phyloP scores from a whole-genome alignment of 1,284 basidiomycete genomes.

The Stereum hirsutum region DNA sequence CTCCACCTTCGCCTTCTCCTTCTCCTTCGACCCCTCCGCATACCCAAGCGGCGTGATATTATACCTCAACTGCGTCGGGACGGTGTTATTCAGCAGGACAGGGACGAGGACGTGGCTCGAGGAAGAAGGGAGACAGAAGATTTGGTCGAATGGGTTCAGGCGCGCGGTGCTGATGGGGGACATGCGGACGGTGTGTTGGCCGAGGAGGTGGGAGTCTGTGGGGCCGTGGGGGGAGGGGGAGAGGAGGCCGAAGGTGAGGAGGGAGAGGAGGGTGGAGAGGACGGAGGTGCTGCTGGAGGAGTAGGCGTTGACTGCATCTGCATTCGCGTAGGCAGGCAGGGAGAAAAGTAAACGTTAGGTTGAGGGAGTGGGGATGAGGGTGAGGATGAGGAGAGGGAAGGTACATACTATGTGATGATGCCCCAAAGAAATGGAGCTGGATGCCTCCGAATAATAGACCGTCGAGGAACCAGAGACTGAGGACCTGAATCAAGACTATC shows the following conservation, averaged over 20 bases:
- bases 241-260: slow-evolving; percentile 39
- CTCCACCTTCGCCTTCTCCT: slow-evolving; percentile 27
- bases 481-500: slow-evolving; percentile 49
- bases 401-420: slow-evolving; percentile 11
- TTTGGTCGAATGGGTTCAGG: slow-evolving; percentile 60
- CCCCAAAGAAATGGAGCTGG: slow-evolving; percentile 10
- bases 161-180: slow-evolving; percentile 85
- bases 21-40: slow-evolving; percentile 28
- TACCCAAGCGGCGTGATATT: slow-evolving; percentile 65
- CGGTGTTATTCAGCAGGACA: slow-evolving; percentile 86
- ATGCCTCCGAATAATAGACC: slow-evolving; percentile 68
- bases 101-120: slow-evolving; percentile 59
- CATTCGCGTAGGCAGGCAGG: not conserved
- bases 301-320: not conserved
- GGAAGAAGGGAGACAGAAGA: slow-evolving; percentile 62
- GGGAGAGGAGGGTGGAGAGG: slow-evolving; percentile 30
- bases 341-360: not conserved
- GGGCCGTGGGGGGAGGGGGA: slow-evolving; percentile 27
- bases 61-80: slow-evolving; percentile 68
- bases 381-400: not conserved
- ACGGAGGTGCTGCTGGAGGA: slow-evolving; percentile 5
- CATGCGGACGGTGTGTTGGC: slow-evolving; percentile 85
- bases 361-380: slow-evolving; percentile 1
- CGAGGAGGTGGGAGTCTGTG: slow-evolving; percentile 56
- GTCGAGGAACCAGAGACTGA: slow-evolving; percentile 50